Percentiles rank a stretch among this genome's conserved stretches.
Conservation (phyloP, 345 rosid genomes). For the Lumnitzera littorea region DNA sequence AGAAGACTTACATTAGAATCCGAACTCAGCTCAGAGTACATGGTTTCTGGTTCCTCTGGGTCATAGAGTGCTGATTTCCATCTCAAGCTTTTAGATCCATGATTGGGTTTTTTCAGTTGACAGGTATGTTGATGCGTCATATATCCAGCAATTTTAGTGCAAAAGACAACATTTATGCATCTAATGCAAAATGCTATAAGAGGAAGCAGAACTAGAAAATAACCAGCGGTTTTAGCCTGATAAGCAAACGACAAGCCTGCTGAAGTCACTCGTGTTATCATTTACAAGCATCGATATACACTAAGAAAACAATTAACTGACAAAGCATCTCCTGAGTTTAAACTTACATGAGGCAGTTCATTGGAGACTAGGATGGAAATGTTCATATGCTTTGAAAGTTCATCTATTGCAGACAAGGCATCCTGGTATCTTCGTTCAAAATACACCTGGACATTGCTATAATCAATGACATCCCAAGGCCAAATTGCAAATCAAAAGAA, state of each 20-base stretch:
- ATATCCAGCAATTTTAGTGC: constrained; percentile 13
- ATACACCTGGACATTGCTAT: constrained; percentile 1
- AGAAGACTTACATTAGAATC: constrained; percentile 14
- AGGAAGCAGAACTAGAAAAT: constrained; percentile 33
- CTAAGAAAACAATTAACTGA: not conserved
- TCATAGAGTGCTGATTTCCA: constrained; percentile 32
- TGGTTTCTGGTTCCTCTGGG: constrained; percentile 11
- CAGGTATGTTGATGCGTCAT: not conserved
- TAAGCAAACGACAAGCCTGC: constrained; percentile 8
- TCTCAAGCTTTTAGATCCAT: constrained; percentile 14
- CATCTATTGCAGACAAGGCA: constrained; percentile 4
- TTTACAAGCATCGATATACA: not conserved
- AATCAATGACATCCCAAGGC: too few relatives aligned
- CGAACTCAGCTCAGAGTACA: constrained; percentile 7
- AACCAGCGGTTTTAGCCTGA: constrained; percentile 31
- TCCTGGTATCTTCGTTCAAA: constrained; percentile 1
- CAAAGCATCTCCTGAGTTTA: not conserved
- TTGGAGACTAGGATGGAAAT: constrained; percentile 9
- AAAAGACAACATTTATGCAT: constrained; percentile 23
- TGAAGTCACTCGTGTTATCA: constrained; percentile 6
- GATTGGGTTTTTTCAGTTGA: constrained; percentile 7
- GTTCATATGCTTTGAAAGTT: constrained; percentile 7
- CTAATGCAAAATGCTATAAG: constrained; percentile 31
- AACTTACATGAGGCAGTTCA: constrained; percentile 24
- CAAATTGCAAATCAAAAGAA: too few relatives aligned